phyloP scores from a whole-genome alignment of 805 yeast genomes.

The Pichia scutulata region DNA sequence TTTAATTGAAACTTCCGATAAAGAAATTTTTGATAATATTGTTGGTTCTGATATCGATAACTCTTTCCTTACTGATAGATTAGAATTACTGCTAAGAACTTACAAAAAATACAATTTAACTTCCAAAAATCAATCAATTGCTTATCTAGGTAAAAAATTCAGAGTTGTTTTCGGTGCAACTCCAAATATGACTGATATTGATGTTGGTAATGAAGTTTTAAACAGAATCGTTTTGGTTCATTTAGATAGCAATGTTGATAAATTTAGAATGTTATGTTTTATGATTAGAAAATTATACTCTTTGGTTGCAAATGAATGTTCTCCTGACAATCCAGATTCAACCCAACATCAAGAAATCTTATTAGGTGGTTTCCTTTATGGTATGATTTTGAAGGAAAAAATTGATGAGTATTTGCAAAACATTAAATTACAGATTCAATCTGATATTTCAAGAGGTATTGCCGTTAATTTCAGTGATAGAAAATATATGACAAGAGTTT shows the following conservation, averaged over 20 bases:
- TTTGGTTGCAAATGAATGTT: conserved; percentile 92
- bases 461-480: conserved; percentile 79
- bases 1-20: conserved; percentile 79
- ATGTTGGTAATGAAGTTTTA: conserved; percentile 82
- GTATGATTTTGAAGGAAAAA: conserved; percentile 94
- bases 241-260: conserved; percentile 63
- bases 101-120: conserved; percentile 75
- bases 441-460: conserved; percentile 72
- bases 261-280: conserved; percentile 79
- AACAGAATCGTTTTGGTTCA: conserved; percentile 85
- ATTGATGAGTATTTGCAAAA: conserved; percentile 83
- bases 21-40: conserved; percentile 93
- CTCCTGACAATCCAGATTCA: conserved; percentile 98
- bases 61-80: conserved; percentile 95
- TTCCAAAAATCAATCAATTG: conserved; percentile 82
- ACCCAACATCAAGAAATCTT: conserved; percentile 97
- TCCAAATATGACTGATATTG: conserved; percentile 80
- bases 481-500: conserved; percentile 74
- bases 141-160: conserved; percentile 92
- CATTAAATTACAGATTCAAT: conserved; percentile 64
- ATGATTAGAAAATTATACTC: conserved; percentile 95
- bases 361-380: conserved; percentile 91
- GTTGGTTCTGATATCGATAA: conserved; percentile 82
- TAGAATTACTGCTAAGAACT: conserved; percentile 83
- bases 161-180: conserved; percentile 88